A percentile compares a stretch with the other conserved stretches of the same genome.
These are phyloP conservation scores for Hanseniaspora guilliermondii DNA, from an alignment of 805 yeast species.

Conservation along the genomic window DNA sequence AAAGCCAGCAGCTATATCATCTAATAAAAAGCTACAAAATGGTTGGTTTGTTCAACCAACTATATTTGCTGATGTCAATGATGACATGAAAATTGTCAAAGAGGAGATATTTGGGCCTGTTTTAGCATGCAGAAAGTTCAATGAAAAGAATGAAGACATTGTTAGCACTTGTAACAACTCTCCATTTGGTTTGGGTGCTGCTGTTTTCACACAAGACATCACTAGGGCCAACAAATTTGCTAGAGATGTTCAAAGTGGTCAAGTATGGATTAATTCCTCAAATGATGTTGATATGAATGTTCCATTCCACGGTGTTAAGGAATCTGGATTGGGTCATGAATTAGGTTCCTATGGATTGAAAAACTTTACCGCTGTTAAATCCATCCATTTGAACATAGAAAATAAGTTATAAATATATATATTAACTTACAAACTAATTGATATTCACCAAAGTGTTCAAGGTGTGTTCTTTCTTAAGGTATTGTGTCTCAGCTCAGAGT, in stretches of 20 bases:
- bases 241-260: constrained; percentile 49
- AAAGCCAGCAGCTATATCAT: constrained; percentile 23
- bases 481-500: neutral
- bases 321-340: constrained; percentile 73
- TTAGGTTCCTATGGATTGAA: constrained; percentile 62
- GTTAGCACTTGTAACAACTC: constrained; percentile 57
- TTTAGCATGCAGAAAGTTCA: constrained; percentile 53
- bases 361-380: constrained; percentile 62
- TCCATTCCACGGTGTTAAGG: constrained; percentile 74
- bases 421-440: neutral
- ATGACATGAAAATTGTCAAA: constrained; percentile 49
- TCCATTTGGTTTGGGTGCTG: constrained; percentile 70
- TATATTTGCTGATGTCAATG: constrained; percentile 56
- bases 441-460: neutral
- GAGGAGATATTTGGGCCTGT: constrained; percentile 91
- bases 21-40: constrained; percentile 21
- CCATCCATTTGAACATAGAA: constrained; percentile 56
- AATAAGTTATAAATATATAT: constrained; percentile 26
- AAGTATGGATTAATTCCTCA: constrained; percentile 57
- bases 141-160: constrained; percentile 42
- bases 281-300: constrained; percentile 52
- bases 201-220: constrained; percentile 61
- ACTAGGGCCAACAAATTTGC: constrained; percentile 55
- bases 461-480: too few species aligned
- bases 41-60: constrained; percentile 71